Conservation (phyloP, 495 filamentous ascomycete species). For the Aspergillus panamensis region DNA sequence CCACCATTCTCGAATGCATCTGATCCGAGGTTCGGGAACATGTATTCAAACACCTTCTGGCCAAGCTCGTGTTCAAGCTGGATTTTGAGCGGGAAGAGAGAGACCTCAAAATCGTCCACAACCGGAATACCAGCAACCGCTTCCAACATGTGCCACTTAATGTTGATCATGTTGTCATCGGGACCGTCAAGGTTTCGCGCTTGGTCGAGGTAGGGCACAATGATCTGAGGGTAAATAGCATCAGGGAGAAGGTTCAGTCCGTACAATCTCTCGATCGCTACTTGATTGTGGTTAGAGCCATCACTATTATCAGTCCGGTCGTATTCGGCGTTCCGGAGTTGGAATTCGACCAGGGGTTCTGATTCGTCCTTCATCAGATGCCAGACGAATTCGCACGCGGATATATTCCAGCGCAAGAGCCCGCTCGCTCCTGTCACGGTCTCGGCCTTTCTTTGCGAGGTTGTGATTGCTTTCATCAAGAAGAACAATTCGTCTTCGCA, state of each 20-base stretch:
- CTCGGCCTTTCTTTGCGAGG: constrained; percentile 82
- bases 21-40: constrained; percentile 78
- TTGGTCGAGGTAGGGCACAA: constrained; percentile 78
- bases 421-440: constrained; percentile 65
- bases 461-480: constrained; percentile 99
- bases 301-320: constrained; percentile 94
- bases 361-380: constrained; percentile 82
- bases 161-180: constrained; percentile 75
- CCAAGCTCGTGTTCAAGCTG: constrained; percentile 93
- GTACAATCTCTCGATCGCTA: constrained; percentile 78
- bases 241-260: constrained; percentile 86
- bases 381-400: constrained; percentile 92
- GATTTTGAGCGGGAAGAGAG: constrained; percentile 86
- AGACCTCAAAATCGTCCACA: constrained; percentile 94
- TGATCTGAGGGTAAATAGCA: constrained; percentile 93
- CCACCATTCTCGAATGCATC: constrained; percentile 58
- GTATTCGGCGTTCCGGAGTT: constrained; percentile 82
- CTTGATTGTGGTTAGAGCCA: constrained; percentile 88
- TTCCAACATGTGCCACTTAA: constrained; percentile 97
- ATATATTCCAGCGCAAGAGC: constrained; percentile 82
- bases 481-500: constrained; percentile 99
- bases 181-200: constrained; percentile 47
- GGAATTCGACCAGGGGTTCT: constrained; percentile 90
- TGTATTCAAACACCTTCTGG: constrained; percentile 93
- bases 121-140: constrained; percentile 97